Evolutionary conservation across 345 rosid species (phyloP), one percentile per base, ranked within the genome.

Genomic region (Hibiscus trionum): DNA sequence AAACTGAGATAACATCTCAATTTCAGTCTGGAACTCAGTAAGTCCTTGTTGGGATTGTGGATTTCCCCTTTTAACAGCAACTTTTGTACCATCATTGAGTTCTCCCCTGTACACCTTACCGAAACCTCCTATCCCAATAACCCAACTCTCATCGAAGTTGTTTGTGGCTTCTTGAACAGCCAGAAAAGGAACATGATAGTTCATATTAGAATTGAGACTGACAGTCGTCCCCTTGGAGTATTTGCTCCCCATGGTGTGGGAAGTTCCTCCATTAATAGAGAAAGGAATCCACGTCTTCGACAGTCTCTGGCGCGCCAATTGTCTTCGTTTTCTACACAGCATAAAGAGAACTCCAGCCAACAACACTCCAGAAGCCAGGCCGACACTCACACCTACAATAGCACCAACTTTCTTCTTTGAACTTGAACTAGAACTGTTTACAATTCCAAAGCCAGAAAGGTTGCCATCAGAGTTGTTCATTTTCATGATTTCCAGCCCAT

Each of bases 401-500:
- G 83, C 19, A 24, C 84, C 81, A 0, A 72, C 77, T 9, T 76
- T 84, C 57, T 77, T 87, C 80, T 82, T 86, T 50, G 71, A 68
- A 37, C 83, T 75, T 17, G 85, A 71, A 66, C 70, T 21, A 31
- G 83, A 58, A 50, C 76, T 17, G 27, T 24, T 65, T 47, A 72
- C 12, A 0, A 58, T 72, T 60, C 73, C 73, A 4, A 47, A 8
- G 10, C 76, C 81, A 72, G 76, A 56, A 59, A 86, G 88, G 83
- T 88, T 88, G 50, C 88, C 81, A 31, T 16, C 64, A 11, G 89
- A 81, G 76, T 87, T 80, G 72, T 84, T 86, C 78, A 91, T 79
- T 79, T 91, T 91, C 94, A 91, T 82, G 69, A 91, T 87, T 80
- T 91, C 97, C 80, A 91, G 70, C 33, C 97, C 97, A 61, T 91